Percentiles rank a stretch among this genome's conserved stretches.
Evolutionary conservation across 768 basidiomycete genomes (phyloP).

Genomic region (Lactarius indigo): DNA sequence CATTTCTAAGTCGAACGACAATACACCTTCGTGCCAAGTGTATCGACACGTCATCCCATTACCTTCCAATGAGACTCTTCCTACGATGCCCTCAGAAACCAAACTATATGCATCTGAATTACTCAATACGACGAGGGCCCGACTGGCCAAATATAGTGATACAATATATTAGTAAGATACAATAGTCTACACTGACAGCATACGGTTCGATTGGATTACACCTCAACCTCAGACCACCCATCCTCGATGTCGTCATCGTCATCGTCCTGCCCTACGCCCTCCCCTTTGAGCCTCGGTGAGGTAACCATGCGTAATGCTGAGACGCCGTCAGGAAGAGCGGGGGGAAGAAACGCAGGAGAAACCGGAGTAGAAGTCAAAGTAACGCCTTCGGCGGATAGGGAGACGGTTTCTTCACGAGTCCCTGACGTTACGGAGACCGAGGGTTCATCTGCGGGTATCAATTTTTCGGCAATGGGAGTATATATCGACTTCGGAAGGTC

Average conservation of each 20-base stretch:
- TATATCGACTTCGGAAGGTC: background rate
- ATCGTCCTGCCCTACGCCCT: background rate
- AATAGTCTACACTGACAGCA: background rate
- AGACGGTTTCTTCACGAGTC: background rate
- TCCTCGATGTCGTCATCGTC: background rate
- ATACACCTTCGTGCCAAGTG: too few species aligned
- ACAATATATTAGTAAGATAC: background rate
- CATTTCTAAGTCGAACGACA: too few species aligned
- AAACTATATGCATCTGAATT: too few species aligned
- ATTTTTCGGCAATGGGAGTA: background rate
- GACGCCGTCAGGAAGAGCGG: background rate
- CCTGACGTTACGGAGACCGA: background rate
- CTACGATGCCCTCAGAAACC: too few species aligned
- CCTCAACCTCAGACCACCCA: conserved; percentile 14
- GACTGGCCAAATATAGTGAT: too few species aligned
- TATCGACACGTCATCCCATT: too few species aligned
- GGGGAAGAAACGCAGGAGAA: background rate
- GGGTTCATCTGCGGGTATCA: background rate
- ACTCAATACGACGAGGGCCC: too few species aligned
- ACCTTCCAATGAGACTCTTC: too few species aligned
- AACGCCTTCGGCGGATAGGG: background rate
- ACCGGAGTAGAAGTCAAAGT: conserved; percentile 9
- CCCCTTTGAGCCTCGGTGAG: background rate
- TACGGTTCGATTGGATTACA: background rate
- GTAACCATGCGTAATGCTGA: background rate